phyloP scores from a whole-genome alignment of 768 basidiomycete species.

The Podaxis rugospora region DNA sequence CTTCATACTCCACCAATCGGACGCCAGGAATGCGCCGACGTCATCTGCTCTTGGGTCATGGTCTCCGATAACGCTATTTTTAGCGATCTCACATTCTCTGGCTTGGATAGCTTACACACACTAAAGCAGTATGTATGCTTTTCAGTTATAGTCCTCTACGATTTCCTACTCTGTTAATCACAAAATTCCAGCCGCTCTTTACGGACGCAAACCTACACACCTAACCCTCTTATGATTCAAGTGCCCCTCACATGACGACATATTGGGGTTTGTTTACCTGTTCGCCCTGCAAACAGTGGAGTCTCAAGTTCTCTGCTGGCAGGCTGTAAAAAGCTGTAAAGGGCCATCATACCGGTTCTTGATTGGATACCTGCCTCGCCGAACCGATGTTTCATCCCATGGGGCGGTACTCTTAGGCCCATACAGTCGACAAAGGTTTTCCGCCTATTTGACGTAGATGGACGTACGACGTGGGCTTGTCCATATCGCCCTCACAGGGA shows the following conservation, averaged over 20 bases:
- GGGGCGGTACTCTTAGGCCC: too few relatives aligned
- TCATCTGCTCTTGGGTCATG: background rate
- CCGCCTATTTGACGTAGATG: too few relatives aligned
- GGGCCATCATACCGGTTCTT: too few relatives aligned
- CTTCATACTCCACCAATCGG: slow-evolving; percentile 10
- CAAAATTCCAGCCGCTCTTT: background rate
- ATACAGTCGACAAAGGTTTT: too few relatives aligned
- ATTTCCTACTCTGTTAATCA: background rate
- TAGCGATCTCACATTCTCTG: background rate
- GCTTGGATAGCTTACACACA: background rate
- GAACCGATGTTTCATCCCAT: too few relatives aligned
- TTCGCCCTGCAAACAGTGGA: background rate
- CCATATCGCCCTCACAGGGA: too few relatives aligned
- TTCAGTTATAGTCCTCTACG: background rate
- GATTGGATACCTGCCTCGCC: too few relatives aligned
- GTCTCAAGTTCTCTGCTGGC: background rate
- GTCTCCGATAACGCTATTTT: background rate
- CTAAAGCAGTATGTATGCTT: background rate
- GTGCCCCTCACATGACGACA: background rate
- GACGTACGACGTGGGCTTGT: too few relatives aligned
- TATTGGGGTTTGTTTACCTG: slow-evolving; percentile 1
- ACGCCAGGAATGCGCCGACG: background rate
- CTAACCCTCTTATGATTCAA: background rate
- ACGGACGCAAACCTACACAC: background rate
- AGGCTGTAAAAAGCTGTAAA: too few relatives aligned